phyloP scores from a whole-genome alignment of 306 rosid species.

The Vachellia pachyceras region DNA sequence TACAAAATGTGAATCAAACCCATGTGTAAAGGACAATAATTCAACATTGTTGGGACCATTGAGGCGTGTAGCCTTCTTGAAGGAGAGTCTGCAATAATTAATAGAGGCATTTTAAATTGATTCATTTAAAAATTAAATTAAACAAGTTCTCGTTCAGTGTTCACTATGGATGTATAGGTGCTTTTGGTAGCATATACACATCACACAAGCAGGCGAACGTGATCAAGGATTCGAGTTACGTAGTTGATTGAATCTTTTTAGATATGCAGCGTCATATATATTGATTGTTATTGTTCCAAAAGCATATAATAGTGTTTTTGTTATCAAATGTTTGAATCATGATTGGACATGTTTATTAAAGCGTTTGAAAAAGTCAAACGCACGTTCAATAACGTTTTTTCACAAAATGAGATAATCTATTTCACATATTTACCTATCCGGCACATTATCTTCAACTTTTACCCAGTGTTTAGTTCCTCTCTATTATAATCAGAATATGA shows the following conservation, averaged over 20 bases:
- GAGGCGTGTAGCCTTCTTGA: not conserved
- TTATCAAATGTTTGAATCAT: not conserved
- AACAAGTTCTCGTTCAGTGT: not conserved
- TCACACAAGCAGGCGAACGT: not conserved
- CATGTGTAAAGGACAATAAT: constrained; percentile 11
- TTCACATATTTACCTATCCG: no score
- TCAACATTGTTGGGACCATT: not conserved
- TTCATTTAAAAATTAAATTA: no score
- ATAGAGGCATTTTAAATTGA: not conserved
- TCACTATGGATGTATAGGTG: not conserved
- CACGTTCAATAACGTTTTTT: no score
- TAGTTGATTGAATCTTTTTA: constrained; percentile 23
- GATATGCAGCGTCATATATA: constrained; percentile 21
- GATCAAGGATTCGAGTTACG: not conserved
- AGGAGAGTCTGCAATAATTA: constrained; percentile 9
- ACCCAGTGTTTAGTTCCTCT: not conserved
- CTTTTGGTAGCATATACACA: not conserved
- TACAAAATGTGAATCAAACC: not conserved
- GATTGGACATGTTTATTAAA: no score
- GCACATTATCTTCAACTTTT: not conserved
- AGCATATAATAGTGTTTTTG: not conserved
- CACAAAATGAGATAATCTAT: no score
- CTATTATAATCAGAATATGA: constrained; percentile 32
- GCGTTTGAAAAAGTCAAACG: no score
- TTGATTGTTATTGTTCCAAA: constrained; percentile 34